Base-by-base conservation (phyloP, 495 filamentous ascomycete genomes). In the Penicillium coprophilum region DNA sequence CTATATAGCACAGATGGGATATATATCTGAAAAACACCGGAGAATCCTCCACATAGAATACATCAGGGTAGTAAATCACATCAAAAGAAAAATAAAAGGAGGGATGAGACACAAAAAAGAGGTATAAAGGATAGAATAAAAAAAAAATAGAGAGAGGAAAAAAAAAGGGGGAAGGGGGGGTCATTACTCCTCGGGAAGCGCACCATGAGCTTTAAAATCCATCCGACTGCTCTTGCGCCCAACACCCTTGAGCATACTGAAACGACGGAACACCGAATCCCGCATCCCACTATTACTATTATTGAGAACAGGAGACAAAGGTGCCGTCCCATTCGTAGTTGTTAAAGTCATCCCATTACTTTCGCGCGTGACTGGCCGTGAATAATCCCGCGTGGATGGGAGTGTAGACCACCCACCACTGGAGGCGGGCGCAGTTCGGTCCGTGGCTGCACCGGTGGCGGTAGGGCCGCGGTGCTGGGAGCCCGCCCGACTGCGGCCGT, bases 221-320 rank as follows among this genome's bases (percentile, higher is more conserved):
- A 72, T 64, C 27, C 74, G 76, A 58, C 76, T 79, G 53, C 46
- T 61, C 64, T 79, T 79, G 43, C 72, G 71, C 20, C 74, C 70
- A 48, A 79, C 71, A 12, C 74, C 75, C 56, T 74, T 77, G 53
- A 78, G 65, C 20, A 77, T 58, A 57, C 76, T 79, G 61, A 78
- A 75, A 57, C 76, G 65, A 52, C 73, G 79, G 65, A 74, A 70
- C 20, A 81, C 71, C 47, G 77, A 79, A 55, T 79, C 77, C 39
- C 74, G 69, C 48, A 70, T 67, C 34, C 67, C 68, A n/a, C 61
- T 55, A 19, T 55, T 48, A 41, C 46, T 48, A 52, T 50, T 23
- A 43, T 60, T 56, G 36, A 32, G 44, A 13, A 54, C 52, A 12
- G 52, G 52, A 3, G 52, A 54, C 12, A 54, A 28, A 15, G 52